A percentile compares a stretch with the other conserved stretches of the same genome.
Evolutionary conservation across 345 rosid species (phyloP).

Genomic region (Triadica sebifera): DNA sequence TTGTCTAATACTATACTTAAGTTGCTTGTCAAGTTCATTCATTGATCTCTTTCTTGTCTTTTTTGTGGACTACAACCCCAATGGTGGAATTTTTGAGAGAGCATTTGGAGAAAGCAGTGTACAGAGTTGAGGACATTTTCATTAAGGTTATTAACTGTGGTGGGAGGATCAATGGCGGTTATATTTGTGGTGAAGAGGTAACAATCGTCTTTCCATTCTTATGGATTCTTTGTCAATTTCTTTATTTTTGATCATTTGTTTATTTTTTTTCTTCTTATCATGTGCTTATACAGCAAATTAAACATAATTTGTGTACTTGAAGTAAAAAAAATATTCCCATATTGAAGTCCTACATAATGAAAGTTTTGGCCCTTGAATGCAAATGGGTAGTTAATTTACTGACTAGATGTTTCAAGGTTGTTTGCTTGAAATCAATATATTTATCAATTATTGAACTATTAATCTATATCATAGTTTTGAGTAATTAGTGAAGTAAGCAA

Average conservation of each 20-base stretch:
- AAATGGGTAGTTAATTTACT: too few species aligned
- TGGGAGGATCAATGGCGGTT: conserved; percentile 57
- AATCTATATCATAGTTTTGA: neutral
- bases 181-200: conserved; percentile 67
- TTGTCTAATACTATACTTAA: neutral
- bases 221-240: neutral
- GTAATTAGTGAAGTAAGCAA: neutral
- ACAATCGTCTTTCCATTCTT: neutral
- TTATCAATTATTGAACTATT: neutral
- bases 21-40: conserved; percentile 12
- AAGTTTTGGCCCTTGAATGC: too few species aligned
- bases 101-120: conserved; percentile 84
- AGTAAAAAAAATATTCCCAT: too few species aligned
- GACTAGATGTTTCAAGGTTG: neutral
- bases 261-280: too few species aligned
- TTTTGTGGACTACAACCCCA: conserved; percentile 52
- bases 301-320: too few species aligned
- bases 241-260: too few species aligned
- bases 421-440: neutral
- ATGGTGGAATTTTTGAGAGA: conserved; percentile 79
- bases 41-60: neutral
- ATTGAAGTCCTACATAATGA: too few species aligned
- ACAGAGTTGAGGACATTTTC: conserved; percentile 70
- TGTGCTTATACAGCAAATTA: too few species aligned
- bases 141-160: conserved; percentile 65